Percentiles rank a stretch among this genome's conserved stretches.
phyloP scores from a whole-genome alignment of 495 filamentous ascomycete genomes.

The Penicillium robsamsonii region DNA sequence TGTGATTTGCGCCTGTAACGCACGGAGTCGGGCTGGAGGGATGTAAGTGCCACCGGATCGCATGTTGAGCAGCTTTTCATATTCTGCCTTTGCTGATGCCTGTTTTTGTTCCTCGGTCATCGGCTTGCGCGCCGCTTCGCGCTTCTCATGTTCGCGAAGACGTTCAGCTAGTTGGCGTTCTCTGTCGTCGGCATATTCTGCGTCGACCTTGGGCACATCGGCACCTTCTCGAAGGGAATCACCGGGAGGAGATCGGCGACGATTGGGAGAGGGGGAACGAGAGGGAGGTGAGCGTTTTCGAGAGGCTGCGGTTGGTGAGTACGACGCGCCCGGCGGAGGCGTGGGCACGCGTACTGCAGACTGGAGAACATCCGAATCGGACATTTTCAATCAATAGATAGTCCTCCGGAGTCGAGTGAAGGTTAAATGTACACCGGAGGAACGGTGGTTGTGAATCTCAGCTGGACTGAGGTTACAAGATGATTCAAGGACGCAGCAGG shows the following conservation, averaged over 20 bases:
- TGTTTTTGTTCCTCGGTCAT: slow-evolving; percentile 83
- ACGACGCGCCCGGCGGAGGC: slow-evolving; percentile 55
- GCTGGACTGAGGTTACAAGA: slow-evolving; percentile 6
- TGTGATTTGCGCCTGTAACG: slow-evolving; percentile 93
- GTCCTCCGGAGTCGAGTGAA: slow-evolving; percentile 5
- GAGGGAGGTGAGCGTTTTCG: slow-evolving; percentile 63
- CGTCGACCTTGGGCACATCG: slow-evolving; percentile 50
- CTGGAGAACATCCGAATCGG: slow-evolving; percentile 53
- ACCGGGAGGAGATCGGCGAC: slow-evolving; percentile 57
- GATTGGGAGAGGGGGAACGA: slow-evolving; percentile 62
- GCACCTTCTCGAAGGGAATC: slow-evolving; percentile 34
- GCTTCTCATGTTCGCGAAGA: slow-evolving; percentile 53
- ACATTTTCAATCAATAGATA: slow-evolving; percentile 33
- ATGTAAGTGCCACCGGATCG: slow-evolving; percentile 95
- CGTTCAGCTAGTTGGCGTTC: slow-evolving; percentile 63
- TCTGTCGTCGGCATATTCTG: slow-evolving; percentile 57
- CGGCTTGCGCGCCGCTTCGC: slow-evolving; percentile 52
- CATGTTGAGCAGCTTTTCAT: slow-evolving; percentile 84
- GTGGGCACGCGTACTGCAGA: slow-evolving; percentile 69
- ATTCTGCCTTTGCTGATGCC: slow-evolving; percentile 79
- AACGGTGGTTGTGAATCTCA: slow-evolving; percentile 18
- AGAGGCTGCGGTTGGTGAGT: slow-evolving; percentile 47
- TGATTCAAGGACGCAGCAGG: slow-evolving; percentile 19
- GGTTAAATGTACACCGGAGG: slow-evolving; percentile 11
- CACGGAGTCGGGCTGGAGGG: slow-evolving; percentile 84